A percentile compares a stretch with the other conserved stretches of the same genome.
phyloP scores from a whole-genome alignment of 179 eudicot genomes.

The Corrigiola litoralis region DNA sequence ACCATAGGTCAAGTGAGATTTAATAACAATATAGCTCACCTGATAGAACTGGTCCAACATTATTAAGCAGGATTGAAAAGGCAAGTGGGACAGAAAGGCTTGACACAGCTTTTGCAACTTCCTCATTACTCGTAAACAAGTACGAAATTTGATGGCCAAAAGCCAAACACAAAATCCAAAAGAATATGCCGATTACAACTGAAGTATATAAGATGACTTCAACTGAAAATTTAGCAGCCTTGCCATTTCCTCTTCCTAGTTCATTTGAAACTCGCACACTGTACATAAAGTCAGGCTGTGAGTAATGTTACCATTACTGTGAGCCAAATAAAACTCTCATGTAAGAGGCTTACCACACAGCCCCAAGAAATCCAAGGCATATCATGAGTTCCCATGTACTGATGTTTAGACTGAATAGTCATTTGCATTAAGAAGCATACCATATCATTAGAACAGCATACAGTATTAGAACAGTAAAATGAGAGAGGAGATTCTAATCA shows the following conservation, averaged over 20 bases:
- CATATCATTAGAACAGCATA: not conserved
- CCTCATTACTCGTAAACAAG: slow-evolving; percentile 45
- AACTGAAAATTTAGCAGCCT: slow-evolving; percentile 47
- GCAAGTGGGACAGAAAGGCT: slow-evolving; percentile 49
- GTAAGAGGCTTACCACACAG: slow-evolving; percentile 27
- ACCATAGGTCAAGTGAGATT: not conserved
- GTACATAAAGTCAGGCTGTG: not conserved
- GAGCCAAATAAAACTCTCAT: not conserved
- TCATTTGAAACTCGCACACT: slow-evolving; percentile 65
- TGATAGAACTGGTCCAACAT: slow-evolving; percentile 52
- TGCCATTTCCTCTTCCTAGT: slow-evolving; percentile 51
- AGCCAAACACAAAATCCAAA: slow-evolving; percentile 35
- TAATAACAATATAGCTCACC: slow-evolving; percentile 16
- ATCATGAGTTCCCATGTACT: slow-evolving; percentile 66
- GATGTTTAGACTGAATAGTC: slow-evolving; percentile 57
- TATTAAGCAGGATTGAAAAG: slow-evolving; percentile 41
- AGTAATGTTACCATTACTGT: not conserved
- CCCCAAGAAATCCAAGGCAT: slow-evolving; percentile 55
- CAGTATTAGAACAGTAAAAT: not conserved
- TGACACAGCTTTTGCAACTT: slow-evolving; percentile 44
- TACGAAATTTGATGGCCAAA: slow-evolving; percentile 43
- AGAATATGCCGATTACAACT: slow-evolving; percentile 34
- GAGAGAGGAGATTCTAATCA: not conserved
- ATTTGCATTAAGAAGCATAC: not conserved
- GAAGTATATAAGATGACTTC: slow-evolving; percentile 44